Evolutionary conservation across 371 early-diverging fungal species (phyloP).

Genomic region (Mortierella sp.): DNA sequence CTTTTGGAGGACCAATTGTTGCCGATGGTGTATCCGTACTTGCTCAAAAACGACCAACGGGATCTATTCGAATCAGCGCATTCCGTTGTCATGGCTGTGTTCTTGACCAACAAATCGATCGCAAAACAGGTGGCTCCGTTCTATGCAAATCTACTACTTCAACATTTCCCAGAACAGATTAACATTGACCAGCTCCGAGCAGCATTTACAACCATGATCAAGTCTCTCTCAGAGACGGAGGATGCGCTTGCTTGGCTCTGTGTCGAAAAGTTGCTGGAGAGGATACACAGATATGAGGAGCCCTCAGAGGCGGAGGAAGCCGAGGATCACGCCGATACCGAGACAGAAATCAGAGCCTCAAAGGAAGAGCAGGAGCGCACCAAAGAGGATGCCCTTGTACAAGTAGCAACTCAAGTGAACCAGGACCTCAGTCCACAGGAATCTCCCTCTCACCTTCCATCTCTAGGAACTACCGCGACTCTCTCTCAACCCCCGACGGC

Average conservation of each 20-base stretch:
- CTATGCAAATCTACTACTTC: conserved; percentile 32
- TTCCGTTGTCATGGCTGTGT: conserved; percentile 64
- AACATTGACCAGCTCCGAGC: conserved; percentile 68
- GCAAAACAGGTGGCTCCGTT: conserved; percentile 60
- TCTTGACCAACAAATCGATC: conserved; percentile 62
- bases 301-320: conserved; percentile 11
- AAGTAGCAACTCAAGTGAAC: conserved; percentile 23
- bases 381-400: conserved; percentile 13
- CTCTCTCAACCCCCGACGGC: neutral
- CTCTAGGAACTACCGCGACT: conserved; percentile 14
- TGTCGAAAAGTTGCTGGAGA: conserved; percentile 59
- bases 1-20: conserved; percentile 61
- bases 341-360: neutral
- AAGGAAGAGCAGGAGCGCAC: conserved; percentile 7
- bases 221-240: conserved; percentile 66
- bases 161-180: conserved; percentile 68
- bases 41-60: conserved; percentile 58
- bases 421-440: conserved; percentile 34
- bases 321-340: neutral
- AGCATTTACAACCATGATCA: conserved; percentile 67
- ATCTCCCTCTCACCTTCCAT: conserved; percentile 25
- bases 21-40: conserved; percentile 67
- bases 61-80: conserved; percentile 73
- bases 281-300: conserved; percentile 54
- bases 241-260: conserved; percentile 71